Percentiles rank a stretch among this genome's conserved stretches.
Conservation (phyloP, 495 filamentous ascomycete genomes). For the Penicillium coprophilum region DNA sequence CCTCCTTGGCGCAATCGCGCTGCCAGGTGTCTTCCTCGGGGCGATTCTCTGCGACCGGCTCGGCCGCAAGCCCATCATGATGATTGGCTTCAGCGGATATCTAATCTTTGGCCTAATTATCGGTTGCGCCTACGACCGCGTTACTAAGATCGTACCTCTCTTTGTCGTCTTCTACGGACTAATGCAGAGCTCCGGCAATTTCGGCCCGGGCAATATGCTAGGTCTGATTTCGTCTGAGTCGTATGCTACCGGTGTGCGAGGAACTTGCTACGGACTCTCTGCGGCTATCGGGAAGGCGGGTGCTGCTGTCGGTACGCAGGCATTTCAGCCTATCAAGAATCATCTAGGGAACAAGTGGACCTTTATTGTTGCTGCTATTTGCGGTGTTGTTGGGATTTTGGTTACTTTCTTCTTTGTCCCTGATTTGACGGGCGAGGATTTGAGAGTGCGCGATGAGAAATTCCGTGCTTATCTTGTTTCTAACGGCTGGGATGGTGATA, state of each 20-base stretch:
- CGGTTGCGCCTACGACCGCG: constrained; percentile 46
- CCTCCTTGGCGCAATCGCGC: constrained; percentile 44
- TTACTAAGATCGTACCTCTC: constrained; percentile 51
- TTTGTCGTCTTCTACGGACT: constrained; percentile 57
- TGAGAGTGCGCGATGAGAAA: constrained; percentile 41
- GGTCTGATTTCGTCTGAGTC: constrained; percentile 50
- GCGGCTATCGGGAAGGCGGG: constrained; percentile 55
- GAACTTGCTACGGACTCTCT: constrained; percentile 52
- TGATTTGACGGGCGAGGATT: constrained; percentile 46
- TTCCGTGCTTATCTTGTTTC: constrained; percentile 48
- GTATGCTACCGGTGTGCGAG: constrained; percentile 52
- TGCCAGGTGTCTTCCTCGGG: constrained; percentile 53
- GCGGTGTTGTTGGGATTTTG: constrained; percentile 49
- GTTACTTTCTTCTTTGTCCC: constrained; percentile 55
- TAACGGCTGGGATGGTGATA: constrained; percentile 49
- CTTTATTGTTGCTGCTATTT: constrained; percentile 54
- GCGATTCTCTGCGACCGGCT: constrained; percentile 47
- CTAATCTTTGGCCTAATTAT: constrained; percentile 54
- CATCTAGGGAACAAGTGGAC: constrained; percentile 51
- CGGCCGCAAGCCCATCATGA: constrained; percentile 53
- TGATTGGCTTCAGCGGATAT: constrained; percentile 54
- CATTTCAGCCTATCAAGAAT: constrained; percentile 47
- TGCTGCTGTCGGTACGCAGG: constrained; percentile 53
- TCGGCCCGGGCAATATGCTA: constrained; percentile 54
- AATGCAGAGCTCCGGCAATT: constrained; percentile 51